Evolutionary conservation across 495 filamentous ascomycete genomes (phyloP), one percentile per base, ranked within the genome.

Genomic region (Tuber indicum): DNA sequence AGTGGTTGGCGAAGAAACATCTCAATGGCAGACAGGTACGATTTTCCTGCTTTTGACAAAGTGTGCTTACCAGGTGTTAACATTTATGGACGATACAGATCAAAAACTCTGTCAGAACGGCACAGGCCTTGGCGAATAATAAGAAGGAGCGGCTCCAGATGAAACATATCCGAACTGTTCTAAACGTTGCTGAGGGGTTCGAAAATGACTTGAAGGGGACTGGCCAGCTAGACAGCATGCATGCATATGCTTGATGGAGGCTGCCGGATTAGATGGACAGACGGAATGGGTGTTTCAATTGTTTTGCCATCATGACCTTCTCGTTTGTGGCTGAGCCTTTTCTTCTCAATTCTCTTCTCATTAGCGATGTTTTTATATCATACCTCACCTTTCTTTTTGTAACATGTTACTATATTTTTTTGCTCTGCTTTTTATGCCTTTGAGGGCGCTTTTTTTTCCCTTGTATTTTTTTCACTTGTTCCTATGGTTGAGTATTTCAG

Each of bases 91-190:
- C 43, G 72, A 2, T 44, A 75, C 72, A 91, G 91, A 97, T 97
- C 88, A 97, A 97, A 86, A 97, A 97, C 84, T 92, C 91, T 8
- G 91, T 97, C 69, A 89, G 92, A 73, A 94, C 93, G 4, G 93
- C 94, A 1, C 94, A 97, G 84, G 91, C 92, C 0, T 87, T 97
- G 21, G 94, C 94, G 5, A 89, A 96, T 76, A 92, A 93, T 78
- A 92, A 94, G 83, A 86, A 86, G 58, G 87, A 90, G 58, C 87
- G 87, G 1, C 87, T 97, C 9, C 87, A 88, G 2, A 94, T 97
- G 91, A 88, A 89, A 69, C 93, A 97, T 83, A 93, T 97, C 85
- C 91, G 90, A 79, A 88, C 91, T 72, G 93, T 96, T 26, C 88
- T 97, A 3, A 91, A 93, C 45, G 93, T 96, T 3, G 90, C 91